Conservation (phyloP, 2,329 filamentous ascomycete genomes). For the Fusarium proliferatum region DNA sequence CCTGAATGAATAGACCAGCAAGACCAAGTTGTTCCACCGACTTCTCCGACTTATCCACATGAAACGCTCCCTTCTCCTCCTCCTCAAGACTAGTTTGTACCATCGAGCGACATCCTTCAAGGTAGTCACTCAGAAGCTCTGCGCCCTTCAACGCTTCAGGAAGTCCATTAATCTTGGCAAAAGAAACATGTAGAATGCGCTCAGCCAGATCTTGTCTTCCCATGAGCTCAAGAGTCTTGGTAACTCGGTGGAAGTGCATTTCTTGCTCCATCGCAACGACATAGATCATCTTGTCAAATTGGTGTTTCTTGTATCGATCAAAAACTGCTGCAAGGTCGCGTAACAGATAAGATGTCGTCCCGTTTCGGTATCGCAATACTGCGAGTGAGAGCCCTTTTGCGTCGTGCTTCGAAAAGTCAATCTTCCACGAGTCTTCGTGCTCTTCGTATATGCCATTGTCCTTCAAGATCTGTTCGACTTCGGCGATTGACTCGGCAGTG, state of each 20-base stretch:
- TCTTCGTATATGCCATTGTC: slow-evolving; percentile 71
- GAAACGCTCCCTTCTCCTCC: slow-evolving; percentile 8
- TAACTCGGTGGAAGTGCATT: slow-evolving; percentile 77
- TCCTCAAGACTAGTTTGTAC: background rate
- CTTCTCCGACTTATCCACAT: slow-evolving; percentile 24
- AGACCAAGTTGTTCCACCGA: slow-evolving; percentile 25
- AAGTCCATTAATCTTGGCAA: slow-evolving; percentile 63
- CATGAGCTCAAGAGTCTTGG: slow-evolving; percentile 64
- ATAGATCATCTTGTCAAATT: slow-evolving; percentile 84
- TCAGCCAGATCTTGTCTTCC: slow-evolving; percentile 47
- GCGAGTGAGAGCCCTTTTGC: slow-evolving; percentile 77
- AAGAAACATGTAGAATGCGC: slow-evolving; percentile 54
- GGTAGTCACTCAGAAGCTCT: slow-evolving; percentile 36
- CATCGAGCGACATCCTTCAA: slow-evolving; percentile 21
- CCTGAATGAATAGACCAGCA: slow-evolving; percentile 37
- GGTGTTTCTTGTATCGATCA: slow-evolving; percentile 66
- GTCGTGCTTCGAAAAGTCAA: slow-evolving; percentile 78
- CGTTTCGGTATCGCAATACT: slow-evolving; percentile 69
- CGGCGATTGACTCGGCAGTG: slow-evolving; percentile 62
- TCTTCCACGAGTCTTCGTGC: slow-evolving; percentile 73
- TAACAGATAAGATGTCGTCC: slow-evolving; percentile 64
- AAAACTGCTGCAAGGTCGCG: slow-evolving; percentile 78
- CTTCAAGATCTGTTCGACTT: slow-evolving; percentile 68
- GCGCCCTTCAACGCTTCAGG: slow-evolving; percentile 27
- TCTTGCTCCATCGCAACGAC: slow-evolving; percentile 79